Evolutionary conservation across 2,329 filamentous ascomycete genomes (phyloP).

Genomic region (Alternaria hordeiaustralica): DNA sequence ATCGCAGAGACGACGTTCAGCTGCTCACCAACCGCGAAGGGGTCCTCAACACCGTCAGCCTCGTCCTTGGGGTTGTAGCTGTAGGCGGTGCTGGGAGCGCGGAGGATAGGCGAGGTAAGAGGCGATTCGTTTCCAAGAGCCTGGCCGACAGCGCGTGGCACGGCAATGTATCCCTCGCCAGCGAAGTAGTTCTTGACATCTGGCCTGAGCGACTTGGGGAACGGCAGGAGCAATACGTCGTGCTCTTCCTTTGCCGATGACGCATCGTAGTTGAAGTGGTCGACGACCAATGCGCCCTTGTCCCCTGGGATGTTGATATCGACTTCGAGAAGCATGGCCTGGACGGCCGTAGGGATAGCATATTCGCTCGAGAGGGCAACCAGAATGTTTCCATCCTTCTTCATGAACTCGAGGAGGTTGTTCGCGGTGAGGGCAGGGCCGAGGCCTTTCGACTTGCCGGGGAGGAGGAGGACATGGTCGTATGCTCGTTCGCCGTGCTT

Average conservation of each 20-base stretch:
- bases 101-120: constrained; percentile 80
- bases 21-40: constrained; percentile 84
- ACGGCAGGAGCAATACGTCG: constrained; percentile 82
- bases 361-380: constrained; percentile 78
- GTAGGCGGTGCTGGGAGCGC: constrained; percentile 85
- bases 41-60: constrained; percentile 72
- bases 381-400: constrained; percentile 89
- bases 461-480: constrained; percentile 89
- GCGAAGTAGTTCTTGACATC: constrained; percentile 81
- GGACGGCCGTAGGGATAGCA: constrained; percentile 73
- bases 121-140: constrained; percentile 76
- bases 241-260: constrained; percentile 79
- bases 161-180: constrained; percentile 73
- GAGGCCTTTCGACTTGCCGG: constrained; percentile 89
- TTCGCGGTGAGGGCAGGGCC: constrained; percentile 88
- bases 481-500: constrained; percentile 84
- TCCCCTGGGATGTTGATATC: constrained; percentile 88
- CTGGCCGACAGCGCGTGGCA: constrained; percentile 83
- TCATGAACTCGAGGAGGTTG: constrained; percentile 87
- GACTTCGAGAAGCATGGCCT: constrained; percentile 82
- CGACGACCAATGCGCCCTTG: constrained; percentile 83
- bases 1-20: constrained; percentile 82
- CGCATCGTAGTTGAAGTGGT: constrained; percentile 94
- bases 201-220: constrained; percentile 68
- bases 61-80: constrained; percentile 94